These are phyloP conservation scores for Myrica gale DNA, from an alignment of 306 rosid genomes.

Conservation along the genomic window DNA sequence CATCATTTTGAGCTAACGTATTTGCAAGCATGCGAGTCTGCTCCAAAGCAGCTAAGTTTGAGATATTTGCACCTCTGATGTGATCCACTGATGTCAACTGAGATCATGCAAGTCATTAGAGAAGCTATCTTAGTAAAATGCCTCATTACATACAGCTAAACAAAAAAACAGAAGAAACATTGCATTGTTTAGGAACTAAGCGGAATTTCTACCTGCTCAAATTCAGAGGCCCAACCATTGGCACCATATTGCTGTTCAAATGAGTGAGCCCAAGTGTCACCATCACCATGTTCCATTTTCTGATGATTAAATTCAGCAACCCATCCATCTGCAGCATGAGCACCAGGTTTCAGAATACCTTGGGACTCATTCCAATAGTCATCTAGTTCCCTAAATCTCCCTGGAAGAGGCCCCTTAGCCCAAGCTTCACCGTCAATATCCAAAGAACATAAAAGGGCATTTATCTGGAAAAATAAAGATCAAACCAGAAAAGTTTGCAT, in stretches of 20 bases:
- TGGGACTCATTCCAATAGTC: slow-evolving; percentile 97
- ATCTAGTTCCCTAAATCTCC: slow-evolving; percentile 72
- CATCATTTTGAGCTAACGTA: slow-evolving; percentile 80
- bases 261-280: slow-evolving; percentile 75
- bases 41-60: slow-evolving; percentile 82
- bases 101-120: slow-evolving; percentile 44
- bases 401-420: slow-evolving; percentile 58
- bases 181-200: slow-evolving; percentile 15
- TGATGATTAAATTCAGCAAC: slow-evolving; percentile 68
- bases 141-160: not conserved
- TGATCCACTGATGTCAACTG: slow-evolving; percentile 75
- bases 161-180: not conserved
- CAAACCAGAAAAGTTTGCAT: slow-evolving; percentile 19
- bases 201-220: slow-evolving; percentile 63
- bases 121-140: slow-evolving; percentile 1
- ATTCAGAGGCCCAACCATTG: slow-evolving; percentile 94
- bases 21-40: slow-evolving; percentile 96
- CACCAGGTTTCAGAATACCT: slow-evolving; percentile 53
- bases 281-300: slow-evolving; percentile 57
- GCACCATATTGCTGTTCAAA: slow-evolving; percentile 85
- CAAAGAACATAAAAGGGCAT: slow-evolving; percentile 81
- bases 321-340: slow-evolving; percentile 74
- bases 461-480: slow-evolving; percentile 57
- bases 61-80: slow-evolving; percentile 59
- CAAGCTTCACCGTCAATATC: slow-evolving; percentile 67